Conservation (phyloP, 1,284 basidiomycete genomes). For the Ustanciosporium gigantosporum region DNA sequence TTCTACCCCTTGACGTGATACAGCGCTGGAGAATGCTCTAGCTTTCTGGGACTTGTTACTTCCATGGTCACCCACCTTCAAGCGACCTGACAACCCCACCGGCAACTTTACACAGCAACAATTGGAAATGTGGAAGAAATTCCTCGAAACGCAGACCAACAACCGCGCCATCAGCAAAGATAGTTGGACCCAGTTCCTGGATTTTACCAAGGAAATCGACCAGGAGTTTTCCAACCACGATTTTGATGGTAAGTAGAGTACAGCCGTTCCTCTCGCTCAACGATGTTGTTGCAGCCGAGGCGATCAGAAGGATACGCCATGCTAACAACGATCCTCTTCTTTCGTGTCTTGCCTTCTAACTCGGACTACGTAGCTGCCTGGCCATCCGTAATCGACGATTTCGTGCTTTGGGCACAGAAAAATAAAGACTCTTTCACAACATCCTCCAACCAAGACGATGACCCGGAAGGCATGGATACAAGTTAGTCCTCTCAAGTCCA, state of each 20-base stretch:
- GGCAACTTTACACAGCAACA: constrained; percentile 73
- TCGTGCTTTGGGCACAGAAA: constrained; percentile 65
- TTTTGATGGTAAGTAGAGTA: constrained; percentile 75
- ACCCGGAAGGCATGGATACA: constrained; percentile 45
- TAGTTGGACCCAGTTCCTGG: constrained; percentile 82
- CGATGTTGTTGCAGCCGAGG: too few relatives aligned
- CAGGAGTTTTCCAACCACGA: constrained; percentile 79
- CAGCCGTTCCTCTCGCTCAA: too few relatives aligned
- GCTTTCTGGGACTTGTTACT: constrained; percentile 85
- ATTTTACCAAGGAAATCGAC: constrained; percentile 81
- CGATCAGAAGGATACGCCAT: too few relatives aligned
- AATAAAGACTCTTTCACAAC: constrained; percentile 1
- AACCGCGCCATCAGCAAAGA: constrained; percentile 87
- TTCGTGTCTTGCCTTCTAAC: too few relatives aligned
- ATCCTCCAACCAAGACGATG: too few relatives aligned
- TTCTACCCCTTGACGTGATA: neutral
- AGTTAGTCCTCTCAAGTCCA: too few relatives aligned
- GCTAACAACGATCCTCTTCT: too few relatives aligned
- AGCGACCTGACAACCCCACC: constrained; percentile 19
- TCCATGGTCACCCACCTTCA: constrained; percentile 74
- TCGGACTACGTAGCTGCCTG: constrained; percentile 77
- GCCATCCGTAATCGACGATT: constrained; percentile 86
- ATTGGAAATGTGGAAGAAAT: constrained; percentile 82
- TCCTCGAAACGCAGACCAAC: constrained; percentile 69
- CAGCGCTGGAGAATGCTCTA: constrained; percentile 74